phyloP scores from a whole-genome alignment of 2,329 filamentous ascomycete genomes.

The Byssothecium circinans region DNA sequence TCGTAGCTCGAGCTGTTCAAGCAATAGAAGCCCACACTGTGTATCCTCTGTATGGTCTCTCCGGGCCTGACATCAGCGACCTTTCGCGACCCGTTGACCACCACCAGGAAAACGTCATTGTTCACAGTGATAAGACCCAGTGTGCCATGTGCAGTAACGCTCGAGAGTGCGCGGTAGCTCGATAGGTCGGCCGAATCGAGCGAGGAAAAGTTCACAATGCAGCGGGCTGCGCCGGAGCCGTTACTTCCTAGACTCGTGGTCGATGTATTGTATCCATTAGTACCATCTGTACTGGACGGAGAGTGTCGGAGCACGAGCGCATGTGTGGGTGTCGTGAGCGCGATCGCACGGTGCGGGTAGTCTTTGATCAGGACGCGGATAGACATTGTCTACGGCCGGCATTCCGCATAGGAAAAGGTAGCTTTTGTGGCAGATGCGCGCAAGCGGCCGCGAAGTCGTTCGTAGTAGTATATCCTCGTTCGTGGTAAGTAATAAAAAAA shows the following conservation, averaged over 20 bases:
- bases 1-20: constrained; percentile 86
- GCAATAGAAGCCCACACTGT: constrained; percentile 87
- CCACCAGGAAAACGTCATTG: constrained; percentile 85
- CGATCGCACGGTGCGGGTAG: constrained; percentile 82
- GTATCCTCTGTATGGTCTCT: constrained; percentile 86
- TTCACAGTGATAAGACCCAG: constrained; percentile 83
- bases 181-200: constrained; percentile 66
- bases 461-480: too few species aligned
- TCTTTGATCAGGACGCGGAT: constrained; percentile 85
- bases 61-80: constrained; percentile 83
- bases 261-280: constrained; percentile 44
- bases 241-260: constrained; percentile 53
- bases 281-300: constrained; percentile 60
- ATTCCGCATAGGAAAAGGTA: not conserved
- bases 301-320: constrained; percentile 84
- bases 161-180: constrained; percentile 75
- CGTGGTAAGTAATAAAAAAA: too few species aligned
- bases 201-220: constrained; percentile 84
- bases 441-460: too few species aligned
- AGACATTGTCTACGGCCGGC: constrained; percentile 21
- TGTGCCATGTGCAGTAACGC: constrained; percentile 78
- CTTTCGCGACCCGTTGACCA: constrained; percentile 76
- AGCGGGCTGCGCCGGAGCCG: constrained; percentile 53
- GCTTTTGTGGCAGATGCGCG: too few species aligned
- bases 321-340: constrained; percentile 76